phyloP scores from a whole-genome alignment of 2,329 filamentous ascomycete species.

The Beauveria rudraprayagi region DNA sequence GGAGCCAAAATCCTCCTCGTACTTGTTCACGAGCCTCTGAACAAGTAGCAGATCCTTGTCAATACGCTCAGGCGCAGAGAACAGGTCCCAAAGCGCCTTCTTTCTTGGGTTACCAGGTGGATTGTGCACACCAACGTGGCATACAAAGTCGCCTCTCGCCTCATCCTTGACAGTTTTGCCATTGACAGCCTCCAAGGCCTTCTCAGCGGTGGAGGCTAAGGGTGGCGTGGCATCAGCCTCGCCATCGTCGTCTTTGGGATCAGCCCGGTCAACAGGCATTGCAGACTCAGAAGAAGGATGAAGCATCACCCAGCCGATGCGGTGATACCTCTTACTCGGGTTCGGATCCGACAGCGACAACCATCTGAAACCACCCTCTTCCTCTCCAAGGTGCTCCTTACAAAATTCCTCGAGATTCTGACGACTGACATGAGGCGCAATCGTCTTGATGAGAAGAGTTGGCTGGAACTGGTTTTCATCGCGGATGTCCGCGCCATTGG shows the following conservation, averaged over 20 bases:
- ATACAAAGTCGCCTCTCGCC: constrained; percentile 89
- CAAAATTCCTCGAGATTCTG: constrained; percentile 91
- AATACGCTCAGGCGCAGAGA: constrained; percentile 87
- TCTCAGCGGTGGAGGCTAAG: constrained; percentile 61
- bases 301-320: constrained; percentile 97
- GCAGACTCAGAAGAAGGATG: constrained; percentile 66
- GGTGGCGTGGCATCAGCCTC: constrained; percentile 46
- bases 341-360: constrained; percentile 94
- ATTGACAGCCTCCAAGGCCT: constrained; percentile 88
- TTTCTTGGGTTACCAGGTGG: constrained; percentile 79
- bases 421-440: constrained; percentile 90
- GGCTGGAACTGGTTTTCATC: constrained; percentile 86
- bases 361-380: constrained; percentile 89
- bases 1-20: constrained; percentile 75
- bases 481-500: constrained; percentile 73
- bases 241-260: constrained; percentile 60
- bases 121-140: constrained; percentile 92
- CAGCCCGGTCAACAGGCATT: constrained; percentile 59
- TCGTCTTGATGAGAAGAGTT: constrained; percentile 93
- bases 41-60: constrained; percentile 83
- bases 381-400: constrained; percentile 86
- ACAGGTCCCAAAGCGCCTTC: constrained; percentile 94
- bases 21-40: constrained; percentile 70
- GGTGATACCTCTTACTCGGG: constrained; percentile 91
- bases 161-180: constrained; percentile 96